phyloP scores from a whole-genome alignment of 2,329 filamentous ascomycete species.

The Curvularia sp. region DNA sequence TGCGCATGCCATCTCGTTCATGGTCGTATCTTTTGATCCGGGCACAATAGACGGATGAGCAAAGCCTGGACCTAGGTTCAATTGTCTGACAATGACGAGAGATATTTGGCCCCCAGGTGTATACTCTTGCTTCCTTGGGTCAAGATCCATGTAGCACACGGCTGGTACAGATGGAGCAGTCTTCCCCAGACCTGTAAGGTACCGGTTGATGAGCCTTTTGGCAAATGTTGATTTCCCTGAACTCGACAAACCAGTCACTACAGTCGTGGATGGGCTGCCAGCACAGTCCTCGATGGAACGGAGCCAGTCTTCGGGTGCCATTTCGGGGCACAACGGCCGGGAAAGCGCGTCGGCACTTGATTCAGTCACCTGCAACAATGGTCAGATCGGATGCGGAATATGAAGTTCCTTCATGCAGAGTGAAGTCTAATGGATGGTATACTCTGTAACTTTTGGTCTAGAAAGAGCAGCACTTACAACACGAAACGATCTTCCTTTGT shows the following conservation, averaged over 20 bases:
- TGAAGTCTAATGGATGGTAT: neutral
- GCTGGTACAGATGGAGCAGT: slow-evolving; percentile 38
- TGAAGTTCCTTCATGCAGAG: neutral
- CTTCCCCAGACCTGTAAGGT: slow-evolving; percentile 62
- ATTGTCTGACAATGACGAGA: slow-evolving; percentile 65
- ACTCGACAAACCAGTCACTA: slow-evolving; percentile 74
- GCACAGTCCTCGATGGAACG: slow-evolving; percentile 50
- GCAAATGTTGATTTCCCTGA: slow-evolving; percentile 80
- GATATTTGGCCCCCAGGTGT: slow-evolving; percentile 73
- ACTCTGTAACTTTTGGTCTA: neutral
- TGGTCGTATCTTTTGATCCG: slow-evolving; percentile 30
- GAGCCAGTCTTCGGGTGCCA: slow-evolving; percentile 68
- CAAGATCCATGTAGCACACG: slow-evolving; percentile 73
- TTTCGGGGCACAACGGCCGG: slow-evolving; percentile 48
- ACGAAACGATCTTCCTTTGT: slow-evolving; percentile 38
- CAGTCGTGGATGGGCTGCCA: slow-evolving; percentile 53
- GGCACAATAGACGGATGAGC: slow-evolving; percentile 59
- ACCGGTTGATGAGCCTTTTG: slow-evolving; percentile 69
- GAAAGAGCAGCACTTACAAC: slow-evolving; percentile 9
- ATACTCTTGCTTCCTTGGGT: slow-evolving; percentile 80
- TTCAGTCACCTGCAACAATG: slow-evolving; percentile 33
- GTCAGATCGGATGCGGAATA: neutral
- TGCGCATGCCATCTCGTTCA: slow-evolving; percentile 61
- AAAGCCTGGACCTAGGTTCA: slow-evolving; percentile 72
- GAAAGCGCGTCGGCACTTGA: slow-evolving; percentile 37